Conservation (phyloP, 371 early-diverging fungal species). For the Paraphysoderma sedebokerense region DNA sequence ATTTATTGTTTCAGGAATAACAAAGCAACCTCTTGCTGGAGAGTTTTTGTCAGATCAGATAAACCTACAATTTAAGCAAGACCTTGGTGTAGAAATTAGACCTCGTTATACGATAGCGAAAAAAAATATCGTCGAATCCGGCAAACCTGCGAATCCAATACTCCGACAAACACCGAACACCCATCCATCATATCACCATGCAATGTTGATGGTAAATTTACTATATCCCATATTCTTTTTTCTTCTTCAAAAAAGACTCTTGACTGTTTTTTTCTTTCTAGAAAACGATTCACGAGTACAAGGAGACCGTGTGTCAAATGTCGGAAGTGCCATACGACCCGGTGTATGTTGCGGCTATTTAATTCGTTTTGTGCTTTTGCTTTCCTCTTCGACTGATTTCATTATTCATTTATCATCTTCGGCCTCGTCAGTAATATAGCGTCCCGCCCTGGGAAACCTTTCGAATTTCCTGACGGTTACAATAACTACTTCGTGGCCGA, state of each 20-base stretch:
- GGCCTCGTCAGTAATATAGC: too few relatives aligned
- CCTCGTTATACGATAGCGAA: conserved; percentile 65
- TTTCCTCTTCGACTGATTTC: too few relatives aligned
- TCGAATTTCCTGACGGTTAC: conserved; percentile 91
- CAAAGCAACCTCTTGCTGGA: conserved; percentile 62
- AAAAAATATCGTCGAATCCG: conserved; percentile 53
- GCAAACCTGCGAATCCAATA: conserved; percentile 36
- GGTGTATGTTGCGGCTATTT: too few relatives aligned
- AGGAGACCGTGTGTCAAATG: conserved; percentile 81
- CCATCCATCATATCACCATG: conserved; percentile 42
- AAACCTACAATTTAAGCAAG: conserved; percentile 35
- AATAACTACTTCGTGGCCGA: conserved; percentile 63
- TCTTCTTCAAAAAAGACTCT: background rate
- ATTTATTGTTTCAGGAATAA: too few relatives aligned
- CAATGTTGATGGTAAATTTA: conserved; percentile 34
- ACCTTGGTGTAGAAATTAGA: conserved; percentile 41
- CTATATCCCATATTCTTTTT: background rate
- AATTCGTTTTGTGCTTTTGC: too few relatives aligned
- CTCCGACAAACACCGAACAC: conserved; percentile 37
- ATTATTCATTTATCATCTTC: too few relatives aligned
- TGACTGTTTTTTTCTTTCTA: background rate
- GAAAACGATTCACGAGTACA: conserved; percentile 62
- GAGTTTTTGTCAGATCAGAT: conserved; percentile 63
- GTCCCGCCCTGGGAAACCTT: conserved; percentile 59
- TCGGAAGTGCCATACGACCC: too few relatives aligned